Evolutionary conservation across 176 grass and related monocot genomes (phyloP).

Genomic region (Oryza glumipatula): DNA sequence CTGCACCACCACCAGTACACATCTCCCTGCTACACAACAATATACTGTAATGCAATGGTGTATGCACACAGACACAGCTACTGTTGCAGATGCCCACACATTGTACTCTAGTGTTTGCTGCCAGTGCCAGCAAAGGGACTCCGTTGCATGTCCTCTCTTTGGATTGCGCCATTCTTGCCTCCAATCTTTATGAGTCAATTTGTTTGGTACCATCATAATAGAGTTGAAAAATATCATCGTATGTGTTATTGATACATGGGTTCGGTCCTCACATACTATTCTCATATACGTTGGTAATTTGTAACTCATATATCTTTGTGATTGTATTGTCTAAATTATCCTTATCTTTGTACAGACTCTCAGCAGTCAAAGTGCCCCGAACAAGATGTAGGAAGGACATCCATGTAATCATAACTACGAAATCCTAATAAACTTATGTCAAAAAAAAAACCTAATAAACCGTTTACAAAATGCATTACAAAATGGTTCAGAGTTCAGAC

Average conservation of each 20-base stretch:
- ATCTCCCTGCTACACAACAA: neutral
- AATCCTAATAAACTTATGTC: no score
- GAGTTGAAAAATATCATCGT: no score
- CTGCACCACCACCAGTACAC: neutral
- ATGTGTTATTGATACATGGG: no score
- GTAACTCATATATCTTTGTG: no score
- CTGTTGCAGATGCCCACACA: neutral
- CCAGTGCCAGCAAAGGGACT: neutral
- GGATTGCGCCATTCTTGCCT: neutral
- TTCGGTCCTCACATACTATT: no score
- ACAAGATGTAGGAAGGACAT: neutral
- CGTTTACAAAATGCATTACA: neutral
- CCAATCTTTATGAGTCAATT: neutral
- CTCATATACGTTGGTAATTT: no score
- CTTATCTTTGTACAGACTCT: neutral
- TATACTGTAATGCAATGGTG: neutral
- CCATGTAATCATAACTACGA: neutral
- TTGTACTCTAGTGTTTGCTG: neutral
- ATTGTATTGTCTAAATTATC: no score
- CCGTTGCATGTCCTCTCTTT: neutral
- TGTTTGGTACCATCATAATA: no score
- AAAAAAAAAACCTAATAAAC: no score
- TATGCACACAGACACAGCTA: neutral
- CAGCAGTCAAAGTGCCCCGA: neutral
- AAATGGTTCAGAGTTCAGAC: neutral